phyloP scores from a whole-genome alignment of 1,284 basidiomycete genomes.

The Amylostereum areolatum region DNA sequence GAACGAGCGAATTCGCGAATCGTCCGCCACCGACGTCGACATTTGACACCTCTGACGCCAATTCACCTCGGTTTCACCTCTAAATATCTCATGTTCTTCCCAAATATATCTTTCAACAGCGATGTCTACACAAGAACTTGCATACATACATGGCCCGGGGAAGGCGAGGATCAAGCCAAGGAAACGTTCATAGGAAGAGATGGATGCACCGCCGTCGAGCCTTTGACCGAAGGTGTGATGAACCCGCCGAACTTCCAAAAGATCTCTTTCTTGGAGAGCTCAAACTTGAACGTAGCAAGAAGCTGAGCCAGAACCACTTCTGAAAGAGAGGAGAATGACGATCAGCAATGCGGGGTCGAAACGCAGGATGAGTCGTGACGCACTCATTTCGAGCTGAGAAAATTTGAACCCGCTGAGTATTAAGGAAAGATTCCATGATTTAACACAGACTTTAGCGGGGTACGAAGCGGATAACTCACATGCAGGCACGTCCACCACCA shows the following conservation, averaged over 20 bases:
- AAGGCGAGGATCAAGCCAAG: too few relatives aligned
- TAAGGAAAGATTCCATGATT: neutral
- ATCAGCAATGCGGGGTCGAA: too few relatives aligned
- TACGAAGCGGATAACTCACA: neutral
- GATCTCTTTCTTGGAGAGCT: neutral
- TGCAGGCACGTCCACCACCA: neutral
- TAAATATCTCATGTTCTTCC: too few relatives aligned
- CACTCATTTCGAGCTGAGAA: neutral
- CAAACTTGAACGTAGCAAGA: slow-evolving; percentile 5
- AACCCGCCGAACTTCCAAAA: neutral
- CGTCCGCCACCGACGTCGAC: too few relatives aligned
- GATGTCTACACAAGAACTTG: too few relatives aligned
- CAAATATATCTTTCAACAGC: too few relatives aligned
- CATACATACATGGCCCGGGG: too few relatives aligned
- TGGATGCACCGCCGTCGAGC: too few relatives aligned
- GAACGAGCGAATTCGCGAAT: too few relatives aligned
- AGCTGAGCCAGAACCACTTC: slow-evolving; percentile 4
- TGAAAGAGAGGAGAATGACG: neutral
- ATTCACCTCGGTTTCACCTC: too few relatives aligned
- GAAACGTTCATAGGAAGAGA: too few relatives aligned
- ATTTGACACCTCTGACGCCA: too few relatives aligned
- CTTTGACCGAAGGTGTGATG: neutral
- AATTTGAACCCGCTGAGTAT: neutral
- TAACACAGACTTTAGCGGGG: neutral
- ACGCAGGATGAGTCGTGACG: neutral